Percentiles rank a stretch among this genome's conserved stretches.
Evolutionary conservation across 2,329 filamentous ascomycete species (phyloP).

Genomic region (Ophiostoma novo-ulmi): DNA sequence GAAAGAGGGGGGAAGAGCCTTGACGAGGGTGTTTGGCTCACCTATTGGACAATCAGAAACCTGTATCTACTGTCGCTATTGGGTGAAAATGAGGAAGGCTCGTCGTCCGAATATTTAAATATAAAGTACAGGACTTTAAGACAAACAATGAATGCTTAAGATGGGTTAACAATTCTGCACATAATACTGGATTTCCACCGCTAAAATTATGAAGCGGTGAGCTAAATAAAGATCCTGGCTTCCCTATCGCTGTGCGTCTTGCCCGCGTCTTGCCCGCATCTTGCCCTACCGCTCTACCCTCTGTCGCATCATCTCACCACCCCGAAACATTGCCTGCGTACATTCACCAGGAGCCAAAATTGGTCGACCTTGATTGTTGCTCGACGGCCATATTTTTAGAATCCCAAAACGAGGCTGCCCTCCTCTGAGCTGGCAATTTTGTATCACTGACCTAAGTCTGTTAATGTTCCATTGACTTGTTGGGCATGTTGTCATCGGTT

Average conservation of each 20-base stretch:
- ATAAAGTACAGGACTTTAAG: neutral
- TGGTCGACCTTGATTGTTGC: too few species aligned
- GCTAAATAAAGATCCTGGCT: neutral
- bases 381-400: too few species aligned
- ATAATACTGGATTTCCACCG: neutral
- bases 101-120: neutral
- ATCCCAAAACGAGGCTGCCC: neutral
- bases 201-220: neutral
- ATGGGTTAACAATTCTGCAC: neutral
- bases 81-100: constrained; percentile 17
- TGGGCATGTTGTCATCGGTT: neutral
- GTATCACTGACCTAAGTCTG: neutral
- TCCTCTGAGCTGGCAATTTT: neutral
- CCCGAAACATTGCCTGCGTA: neutral
- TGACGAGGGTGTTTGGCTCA: neutral
- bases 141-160: neutral
- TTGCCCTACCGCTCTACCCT: neutral
- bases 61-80: constrained; percentile 9
- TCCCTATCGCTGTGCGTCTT: neutral
- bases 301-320: neutral
- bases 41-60: constrained; percentile 11
- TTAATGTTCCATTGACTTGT: neutral
- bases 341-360: neutral
- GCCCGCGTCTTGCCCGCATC: too few species aligned
- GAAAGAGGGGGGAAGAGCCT: neutral